Evolutionary conservation across 164 flowering plant species (phyloP), one percentile per base, ranked within the genome.

Genomic region (Euptelea pleiosperma): DNA sequence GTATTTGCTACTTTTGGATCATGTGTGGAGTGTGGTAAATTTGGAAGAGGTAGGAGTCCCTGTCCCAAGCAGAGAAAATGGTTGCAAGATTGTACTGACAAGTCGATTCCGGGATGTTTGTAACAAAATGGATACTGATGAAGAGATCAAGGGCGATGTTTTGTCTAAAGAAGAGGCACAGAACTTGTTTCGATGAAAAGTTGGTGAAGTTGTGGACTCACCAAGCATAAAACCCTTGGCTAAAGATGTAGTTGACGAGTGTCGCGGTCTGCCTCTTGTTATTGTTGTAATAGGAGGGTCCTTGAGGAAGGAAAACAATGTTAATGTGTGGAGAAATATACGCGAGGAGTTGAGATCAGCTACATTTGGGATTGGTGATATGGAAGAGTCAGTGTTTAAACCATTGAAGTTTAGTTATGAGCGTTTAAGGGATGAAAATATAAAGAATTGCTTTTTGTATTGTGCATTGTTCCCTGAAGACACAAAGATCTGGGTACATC

Each of bases 321-420:
- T 55, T 39, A n/a, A 22, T 37, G 45, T 22, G 39, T 44, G 15
- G 2, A n/a, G n/a, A n/a, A n/a, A n/a, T n/a, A n/a, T n/a, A n/a
- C n/a, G n/a, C n/a, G n/a, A n/a, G n/a, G n/a, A n/a, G n/a, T n/a
- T n/a, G n/a, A n/a, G n/a, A n/a, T n/a, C n/a, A n/a, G n/a, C n/a
- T n/a, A n/a, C n/a, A n/a, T n/a, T n/a, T n/a, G n/a, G n/a, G n/a
- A n/a, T n/a, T n/a, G n/a, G n/a, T n/a, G n/a, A n/a, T n/a, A 55
- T 55, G 44, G 58, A 55, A 37, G 58, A 55, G 24, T n/a, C n/a
- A n/a, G 58, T 55, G 8, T 55, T 55, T 39, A 14, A n/a, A 10
- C 15, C 29, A 4, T 36, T 53, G 40, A 53, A 22, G 36, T 53
- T 24, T 26, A 55, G 58, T 40, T 55, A 11, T 40, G 47, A 40